Conservation (phyloP, 164 flowering plant genomes). For the Vitis riparia region DNA sequence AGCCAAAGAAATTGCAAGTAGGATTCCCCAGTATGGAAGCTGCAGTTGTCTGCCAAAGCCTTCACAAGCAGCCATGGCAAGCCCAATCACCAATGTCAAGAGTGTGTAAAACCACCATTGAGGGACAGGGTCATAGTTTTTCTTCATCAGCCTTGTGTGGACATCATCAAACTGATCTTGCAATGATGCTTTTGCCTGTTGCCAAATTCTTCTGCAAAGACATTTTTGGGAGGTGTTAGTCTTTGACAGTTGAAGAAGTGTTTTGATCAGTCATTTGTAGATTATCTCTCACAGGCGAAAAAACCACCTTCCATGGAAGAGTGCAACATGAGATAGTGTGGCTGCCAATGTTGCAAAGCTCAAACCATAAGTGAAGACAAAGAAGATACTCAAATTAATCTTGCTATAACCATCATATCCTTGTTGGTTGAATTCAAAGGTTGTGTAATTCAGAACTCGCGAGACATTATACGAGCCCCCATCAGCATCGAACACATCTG, state of each 20-base stretch:
- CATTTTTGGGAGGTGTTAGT: background rate
- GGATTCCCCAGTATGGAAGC: slow-evolving; percentile 69
- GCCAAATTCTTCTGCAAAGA: slow-evolving; percentile 32
- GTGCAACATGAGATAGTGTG: slow-evolving; percentile 22
- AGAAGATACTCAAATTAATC: slow-evolving; percentile 22
- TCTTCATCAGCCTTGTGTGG: slow-evolving; percentile 56
- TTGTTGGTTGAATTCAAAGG: slow-evolving; percentile 9
- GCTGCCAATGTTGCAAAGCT: slow-evolving; percentile 24
- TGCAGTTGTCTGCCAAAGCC: slow-evolving; percentile 46
- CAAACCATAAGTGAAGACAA: slow-evolving; percentile 21
- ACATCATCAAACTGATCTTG: slow-evolving; percentile 37
- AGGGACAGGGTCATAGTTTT: slow-evolving; percentile 56
- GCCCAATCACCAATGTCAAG: slow-evolving; percentile 17
- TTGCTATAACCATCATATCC: slow-evolving; percentile 13
- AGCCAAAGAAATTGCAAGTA: slow-evolving; percentile 40
- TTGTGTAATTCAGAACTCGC: slow-evolving; percentile 4
- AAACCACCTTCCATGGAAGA: slow-evolving; percentile 18
- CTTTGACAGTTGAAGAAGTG: background rate
- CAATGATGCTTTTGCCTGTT: slow-evolving; percentile 27
- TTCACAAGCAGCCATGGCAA: slow-evolving; percentile 43
- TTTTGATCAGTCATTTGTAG: no score
- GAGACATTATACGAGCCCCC: slow-evolving; percentile 12
- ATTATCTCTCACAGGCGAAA: no score
- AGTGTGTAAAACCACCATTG: slow-evolving; percentile 59
- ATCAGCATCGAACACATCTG: slow-evolving; percentile 3